Conservation (phyloP, 2,329 filamentous ascomycete species). For the Hypoxylon sp. region DNA sequence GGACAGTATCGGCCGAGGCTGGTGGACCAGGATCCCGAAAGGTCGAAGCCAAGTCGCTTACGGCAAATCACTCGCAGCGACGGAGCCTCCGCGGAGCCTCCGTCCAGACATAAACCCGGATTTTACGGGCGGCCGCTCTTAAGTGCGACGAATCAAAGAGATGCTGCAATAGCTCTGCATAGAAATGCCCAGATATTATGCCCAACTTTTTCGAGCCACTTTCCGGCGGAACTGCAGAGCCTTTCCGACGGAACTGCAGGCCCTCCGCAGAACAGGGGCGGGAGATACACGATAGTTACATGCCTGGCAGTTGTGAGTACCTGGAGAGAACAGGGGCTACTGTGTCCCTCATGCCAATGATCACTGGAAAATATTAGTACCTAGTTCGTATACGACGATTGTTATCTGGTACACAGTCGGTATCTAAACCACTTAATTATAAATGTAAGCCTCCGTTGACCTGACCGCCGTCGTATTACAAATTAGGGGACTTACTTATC, state of each 20-base stretch:
- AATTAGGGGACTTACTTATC: not conserved
- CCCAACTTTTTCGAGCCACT: too few species aligned
- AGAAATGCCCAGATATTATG: not conserved
- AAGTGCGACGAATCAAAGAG: not conserved
- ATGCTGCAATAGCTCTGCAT: not conserved
- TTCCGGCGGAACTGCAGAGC: not conserved
- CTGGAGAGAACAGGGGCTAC: not conserved
- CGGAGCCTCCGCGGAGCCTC: slow-evolving; percentile 26
- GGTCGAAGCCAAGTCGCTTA: not conserved
- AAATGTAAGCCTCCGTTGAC: not conserved
- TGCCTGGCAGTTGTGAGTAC: not conserved
- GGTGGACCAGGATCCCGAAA: not conserved
- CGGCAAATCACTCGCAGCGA: too few species aligned
- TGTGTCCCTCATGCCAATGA: not conserved
- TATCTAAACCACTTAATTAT: not conserved
- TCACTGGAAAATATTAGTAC: not conserved
- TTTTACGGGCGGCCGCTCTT: not conserved
- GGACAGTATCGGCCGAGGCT: not conserved
- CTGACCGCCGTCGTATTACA: not conserved
- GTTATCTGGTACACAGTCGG: not conserved
- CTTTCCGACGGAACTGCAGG: not conserved
- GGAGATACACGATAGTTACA: not conserved
- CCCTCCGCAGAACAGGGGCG: not conserved
- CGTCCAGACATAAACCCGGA: slow-evolving; percentile 20
- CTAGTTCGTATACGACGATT: not conserved